Conservation (phyloP, 1,139 yeast genomes). For the Taphrina communis region DNA sequence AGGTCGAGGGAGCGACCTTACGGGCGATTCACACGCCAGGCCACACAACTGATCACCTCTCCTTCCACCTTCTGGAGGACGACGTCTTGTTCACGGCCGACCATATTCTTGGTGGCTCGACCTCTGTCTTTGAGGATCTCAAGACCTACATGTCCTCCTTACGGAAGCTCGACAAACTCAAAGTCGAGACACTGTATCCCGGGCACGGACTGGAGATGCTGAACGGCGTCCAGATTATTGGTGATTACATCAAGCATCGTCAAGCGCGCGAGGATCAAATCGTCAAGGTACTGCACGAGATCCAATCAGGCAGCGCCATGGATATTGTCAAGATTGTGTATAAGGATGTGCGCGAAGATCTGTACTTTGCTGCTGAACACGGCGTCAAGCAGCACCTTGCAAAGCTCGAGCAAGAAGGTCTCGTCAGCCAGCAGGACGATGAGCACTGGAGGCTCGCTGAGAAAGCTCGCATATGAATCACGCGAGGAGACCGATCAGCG, state of each 20-base stretch:
- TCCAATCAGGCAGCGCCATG: slow-evolving; percentile 39
- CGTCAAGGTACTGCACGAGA: slow-evolving; percentile 45
- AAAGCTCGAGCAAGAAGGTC: slow-evolving; percentile 48
- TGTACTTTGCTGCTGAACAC: slow-evolving; percentile 50
- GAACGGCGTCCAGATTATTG: slow-evolving; percentile 50
- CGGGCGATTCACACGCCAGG: slow-evolving; percentile 53
- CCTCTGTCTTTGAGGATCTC: slow-evolving; percentile 53
- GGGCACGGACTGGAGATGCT: slow-evolving; percentile 54
- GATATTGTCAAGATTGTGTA: slow-evolving; percentile 51
- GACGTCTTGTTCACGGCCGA: slow-evolving; percentile 53
- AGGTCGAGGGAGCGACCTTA: slow-evolving; percentile 51
- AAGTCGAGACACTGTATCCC: slow-evolving; percentile 49
- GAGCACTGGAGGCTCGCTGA: slow-evolving; percentile 13
- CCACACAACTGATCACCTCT: slow-evolving; percentile 54
- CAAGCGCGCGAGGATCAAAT: slow-evolving; percentile 52
- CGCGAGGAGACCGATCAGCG: too few relatives aligned
- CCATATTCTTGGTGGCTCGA: slow-evolving; percentile 54
- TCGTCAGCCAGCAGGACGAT: slow-evolving; percentile 2
- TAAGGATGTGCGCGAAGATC: slow-evolving; percentile 48
- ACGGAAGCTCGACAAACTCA: slow-evolving; percentile 48
- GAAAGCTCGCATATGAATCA: slow-evolving; percentile 1
- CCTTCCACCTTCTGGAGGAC: slow-evolving; percentile 53
- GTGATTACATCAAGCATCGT: slow-evolving; percentile 52
- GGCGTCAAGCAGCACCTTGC: slow-evolving; percentile 51
- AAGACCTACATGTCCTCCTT: slow-evolving; percentile 50